Conservation (phyloP, 2,329 filamentous ascomycete genomes). For the Coniella vitis region DNA sequence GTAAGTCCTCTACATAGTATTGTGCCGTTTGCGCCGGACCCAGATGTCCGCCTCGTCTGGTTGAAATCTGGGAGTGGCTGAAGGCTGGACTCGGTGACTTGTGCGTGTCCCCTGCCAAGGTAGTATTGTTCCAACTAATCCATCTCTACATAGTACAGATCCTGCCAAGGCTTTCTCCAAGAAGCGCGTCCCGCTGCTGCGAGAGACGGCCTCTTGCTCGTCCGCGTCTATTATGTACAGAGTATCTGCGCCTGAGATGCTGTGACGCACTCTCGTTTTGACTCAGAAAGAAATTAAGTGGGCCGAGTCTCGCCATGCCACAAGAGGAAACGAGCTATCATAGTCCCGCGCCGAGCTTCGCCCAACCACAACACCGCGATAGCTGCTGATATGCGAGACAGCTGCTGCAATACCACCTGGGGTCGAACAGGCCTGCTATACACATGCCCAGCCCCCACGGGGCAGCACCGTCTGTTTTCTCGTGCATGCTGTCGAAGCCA, state of each 20-base stretch:
- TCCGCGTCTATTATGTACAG: too few species aligned
- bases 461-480: too few species aligned
- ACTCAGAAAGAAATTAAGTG: slow-evolving; percentile 1
- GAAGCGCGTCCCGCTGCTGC: neutral
- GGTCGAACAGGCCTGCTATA: too few species aligned
- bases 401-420: neutral
- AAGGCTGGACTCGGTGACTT: neutral
- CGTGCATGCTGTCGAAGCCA: too few species aligned
- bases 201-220: too few species aligned
- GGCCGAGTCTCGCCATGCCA: slow-evolving; percentile 2
- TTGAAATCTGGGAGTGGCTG: neutral
- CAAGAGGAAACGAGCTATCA: slow-evolving; percentile 13
- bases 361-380: slow-evolving; percentile 11
- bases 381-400: slow-evolving; percentile 5
- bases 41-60: neutral
- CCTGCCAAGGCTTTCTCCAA: neutral
- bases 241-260: neutral
- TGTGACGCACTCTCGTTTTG: neutral
- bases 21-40: too few species aligned
- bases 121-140: neutral
- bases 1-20: too few species aligned
- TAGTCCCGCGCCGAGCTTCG: slow-evolving; percentile 1
- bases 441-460: too few species aligned
- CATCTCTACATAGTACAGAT: neutral
- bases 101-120: slow-evolving; percentile 1